A percentile compares a stretch with the other conserved stretches of the same genome.
Conservation (phyloP, 768 basidiomycete species). For the Chlorophyllum brunneum region DNA sequence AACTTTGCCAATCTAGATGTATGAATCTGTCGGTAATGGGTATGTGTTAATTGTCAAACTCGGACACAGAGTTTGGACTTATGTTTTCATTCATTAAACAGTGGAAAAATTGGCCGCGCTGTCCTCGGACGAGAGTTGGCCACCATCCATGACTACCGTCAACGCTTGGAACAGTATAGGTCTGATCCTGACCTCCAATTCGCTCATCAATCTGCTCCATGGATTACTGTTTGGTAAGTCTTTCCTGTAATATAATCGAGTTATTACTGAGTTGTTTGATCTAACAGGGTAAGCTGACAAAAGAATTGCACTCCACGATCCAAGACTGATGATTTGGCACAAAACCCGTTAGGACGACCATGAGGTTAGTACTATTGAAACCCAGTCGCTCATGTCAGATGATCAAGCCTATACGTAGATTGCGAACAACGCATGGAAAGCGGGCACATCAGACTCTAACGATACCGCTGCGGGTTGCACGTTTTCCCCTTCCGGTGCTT, state of each 20-base stretch:
- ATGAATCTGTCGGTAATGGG: conserved; percentile 41
- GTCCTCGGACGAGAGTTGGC: conserved; percentile 52
- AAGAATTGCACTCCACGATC: neutral
- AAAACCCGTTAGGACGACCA: conserved; percentile 47
- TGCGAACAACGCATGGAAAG: conserved; percentile 55
- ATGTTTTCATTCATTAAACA: conserved; percentile 14
- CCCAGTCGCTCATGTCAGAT: neutral
- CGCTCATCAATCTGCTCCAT: conserved; percentile 48
- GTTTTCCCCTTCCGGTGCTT: conserved; percentile 50
- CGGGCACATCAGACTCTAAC: conserved; percentile 51
- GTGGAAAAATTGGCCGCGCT: conserved; percentile 44
- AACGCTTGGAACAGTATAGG: conserved; percentile 47
- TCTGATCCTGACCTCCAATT: conserved; percentile 44
- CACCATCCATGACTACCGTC: conserved; percentile 52
- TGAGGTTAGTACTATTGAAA: conserved; percentile 30
- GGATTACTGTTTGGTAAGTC: conserved; percentile 52
- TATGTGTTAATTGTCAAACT: conserved; percentile 10
- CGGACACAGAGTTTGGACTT: neutral
- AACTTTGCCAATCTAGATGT: conserved; percentile 31
- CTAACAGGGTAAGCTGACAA: conserved; percentile 1
- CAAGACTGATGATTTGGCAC: neutral
- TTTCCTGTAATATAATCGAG: neutral
- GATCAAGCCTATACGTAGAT: conserved; percentile 27
- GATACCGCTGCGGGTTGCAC: conserved; percentile 46
- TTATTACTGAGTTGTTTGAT: neutral